Evolutionary conservation across 2,329 filamentous ascomycete species (phyloP).

Genomic region (Zymoseptoria pseudotritici): DNA sequence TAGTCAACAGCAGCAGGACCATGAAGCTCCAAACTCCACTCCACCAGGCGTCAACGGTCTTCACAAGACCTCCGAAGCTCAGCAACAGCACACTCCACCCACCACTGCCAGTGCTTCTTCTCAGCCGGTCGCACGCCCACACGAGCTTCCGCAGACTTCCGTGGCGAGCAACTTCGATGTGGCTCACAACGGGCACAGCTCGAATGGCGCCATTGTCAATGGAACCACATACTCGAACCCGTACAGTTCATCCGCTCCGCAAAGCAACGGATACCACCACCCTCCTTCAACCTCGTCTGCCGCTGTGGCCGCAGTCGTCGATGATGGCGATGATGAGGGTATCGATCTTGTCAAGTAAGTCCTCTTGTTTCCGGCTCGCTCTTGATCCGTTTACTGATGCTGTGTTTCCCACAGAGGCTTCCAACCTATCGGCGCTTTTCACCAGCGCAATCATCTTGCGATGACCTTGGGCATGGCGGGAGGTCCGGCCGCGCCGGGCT

Average conservation of each 20-base stretch:
- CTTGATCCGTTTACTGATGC: slow-evolving; percentile 9
- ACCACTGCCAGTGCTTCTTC: slow-evolving; percentile 15
- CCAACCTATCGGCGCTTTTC: slow-evolving; percentile 43
- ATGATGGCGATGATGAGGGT: slow-evolving; percentile 38
- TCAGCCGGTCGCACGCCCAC: slow-evolving; percentile 12
- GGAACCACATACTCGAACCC: slow-evolving; percentile 3
- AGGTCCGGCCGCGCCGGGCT: slow-evolving; percentile 12
- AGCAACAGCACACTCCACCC: slow-evolving; percentile 20
- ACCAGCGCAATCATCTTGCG: slow-evolving; percentile 30
- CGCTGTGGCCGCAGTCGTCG: slow-evolving; percentile 22
- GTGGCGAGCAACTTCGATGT: slow-evolving; percentile 16
- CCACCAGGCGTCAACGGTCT: slow-evolving; percentile 12
- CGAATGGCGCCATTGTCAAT: slow-evolving; percentile 2
- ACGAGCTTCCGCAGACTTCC: slow-evolving; percentile 15
- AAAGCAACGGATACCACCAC: slow-evolving; percentile 21
- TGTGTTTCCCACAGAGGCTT: slow-evolving; percentile 34
- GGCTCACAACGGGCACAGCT: slow-evolving; percentile 2
- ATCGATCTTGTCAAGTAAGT: slow-evolving; percentile 45
- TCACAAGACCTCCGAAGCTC: slow-evolving; percentile 5
- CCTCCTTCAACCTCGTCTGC: background rate
- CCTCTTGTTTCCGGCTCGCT: background rate
- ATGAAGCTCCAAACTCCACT: slow-evolving; percentile 12
- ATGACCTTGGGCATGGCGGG: slow-evolving; percentile 18
- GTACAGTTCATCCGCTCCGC: slow-evolving; percentile 1
- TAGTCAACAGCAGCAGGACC: slow-evolving; percentile 9